Base-by-base conservation (phyloP, 495 filamentous ascomycete genomes). In the Neurospora sp. region DNA sequence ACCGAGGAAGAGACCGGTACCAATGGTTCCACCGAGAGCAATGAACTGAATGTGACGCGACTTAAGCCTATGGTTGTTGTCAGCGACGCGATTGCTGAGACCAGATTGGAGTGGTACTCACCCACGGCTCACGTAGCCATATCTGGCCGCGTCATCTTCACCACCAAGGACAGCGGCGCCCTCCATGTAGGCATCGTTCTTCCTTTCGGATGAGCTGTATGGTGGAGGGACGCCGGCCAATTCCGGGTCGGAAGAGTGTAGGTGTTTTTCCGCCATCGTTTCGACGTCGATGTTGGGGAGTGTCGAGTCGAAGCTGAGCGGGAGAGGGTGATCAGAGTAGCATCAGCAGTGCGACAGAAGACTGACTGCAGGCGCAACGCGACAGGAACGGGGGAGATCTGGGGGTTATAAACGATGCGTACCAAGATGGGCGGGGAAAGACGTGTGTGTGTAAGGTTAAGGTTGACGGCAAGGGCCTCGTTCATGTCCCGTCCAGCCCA, bases 1-100 rank as follows among this genome's bases (percentile, higher is more conserved):
- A 46, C 89, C 88, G 39, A 91, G 82, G 78, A 91, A 91, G 59
- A 92, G 80, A 65, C 89, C 90, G 7, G 89, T 91, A 12, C 88
- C 88, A 71, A 90, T 90, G 9, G 88, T 88, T 38, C 88, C 88
- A 11, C 87, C 88, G 70, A 90, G 86, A 9, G 88, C 88, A 48
- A 90, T 89, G 85, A 90, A 88, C 77, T 89, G 87, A 31, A 88
- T 84, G 75, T 90, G 87, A 6, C 88, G 82, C 5, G 84, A 74
- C 73, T 76, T 76, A 16, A 76, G 79, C 10, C 73, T 74, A 39
- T 5, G 10, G 18, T 18, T 38, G 37, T 41, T 12, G n/a, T 38
- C 37, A 39, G 22, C 12, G 18, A 20, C 27, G 39, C 16, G 68
- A 27, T 69, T 38, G 31, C 37, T 31, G n/a, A 16, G 35, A 39